Percentiles rank a stretch among this genome's conserved stretches.
These are phyloP conservation scores for Phytophthora vignae DNA, from an alignment of 352 stramenopile species.

Conservation along the genomic window DNA sequence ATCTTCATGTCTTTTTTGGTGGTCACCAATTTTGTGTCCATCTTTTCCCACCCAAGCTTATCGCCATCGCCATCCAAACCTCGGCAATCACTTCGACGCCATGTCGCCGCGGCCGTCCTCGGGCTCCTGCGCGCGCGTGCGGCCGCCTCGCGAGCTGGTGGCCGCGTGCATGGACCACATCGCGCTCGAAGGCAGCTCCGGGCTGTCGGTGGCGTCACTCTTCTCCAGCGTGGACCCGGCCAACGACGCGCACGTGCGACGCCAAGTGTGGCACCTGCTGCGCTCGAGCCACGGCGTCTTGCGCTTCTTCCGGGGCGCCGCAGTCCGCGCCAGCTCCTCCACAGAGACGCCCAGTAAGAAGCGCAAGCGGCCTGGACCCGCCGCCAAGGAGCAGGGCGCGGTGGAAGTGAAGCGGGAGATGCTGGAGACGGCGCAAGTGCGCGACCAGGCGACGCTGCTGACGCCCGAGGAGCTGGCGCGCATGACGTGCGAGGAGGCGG, in stretches of 20 bases:
- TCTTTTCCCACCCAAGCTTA: background rate
- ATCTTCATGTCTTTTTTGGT: no score
- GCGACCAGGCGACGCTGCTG: conserved; percentile 9
- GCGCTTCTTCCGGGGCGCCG: conserved; percentile 53
- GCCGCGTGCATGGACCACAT: conserved; percentile 72
- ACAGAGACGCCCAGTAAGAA: conserved; percentile 49
- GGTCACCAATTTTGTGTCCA: no score
- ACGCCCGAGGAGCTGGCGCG: conserved; percentile 22
- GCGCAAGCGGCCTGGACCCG: conserved; percentile 49
- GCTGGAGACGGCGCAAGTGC: conserved; percentile 6
- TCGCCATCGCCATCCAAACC: conserved; percentile 29
- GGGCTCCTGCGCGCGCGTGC: background rate
- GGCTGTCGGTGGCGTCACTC: conserved; percentile 48
- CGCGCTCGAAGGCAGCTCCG: conserved; percentile 59
- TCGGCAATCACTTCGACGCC: background rate
- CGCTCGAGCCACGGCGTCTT: conserved; percentile 50
- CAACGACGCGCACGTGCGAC: conserved; percentile 51
- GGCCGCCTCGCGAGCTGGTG: conserved; percentile 52
- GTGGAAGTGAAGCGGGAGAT: conserved; percentile 35
- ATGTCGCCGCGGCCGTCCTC: conserved; percentile 8
- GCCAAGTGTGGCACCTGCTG: conserved; percentile 65
- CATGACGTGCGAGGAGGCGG: conserved; percentile 33
- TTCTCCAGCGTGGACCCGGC: conserved; percentile 54
- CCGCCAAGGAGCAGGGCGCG: conserved; percentile 3
- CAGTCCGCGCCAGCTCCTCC: background rate